Percentiles rank a stretch among this genome's conserved stretches.
Conservation (phyloP, 2,329 filamentous ascomycete species). For the Ascocoryne sarcoides region DNA sequence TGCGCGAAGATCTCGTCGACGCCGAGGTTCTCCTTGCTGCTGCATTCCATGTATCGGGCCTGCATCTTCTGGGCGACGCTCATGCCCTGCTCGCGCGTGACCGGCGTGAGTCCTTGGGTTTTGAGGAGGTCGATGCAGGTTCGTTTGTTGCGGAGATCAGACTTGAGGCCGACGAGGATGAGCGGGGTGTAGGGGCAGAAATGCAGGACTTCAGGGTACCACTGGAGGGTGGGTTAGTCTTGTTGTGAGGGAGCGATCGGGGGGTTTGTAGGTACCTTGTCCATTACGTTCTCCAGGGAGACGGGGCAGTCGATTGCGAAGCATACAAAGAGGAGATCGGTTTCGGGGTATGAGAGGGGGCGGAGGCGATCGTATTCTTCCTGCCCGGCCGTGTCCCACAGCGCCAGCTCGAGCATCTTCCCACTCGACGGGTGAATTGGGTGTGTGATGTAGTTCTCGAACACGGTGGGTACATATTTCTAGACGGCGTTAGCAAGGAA, state of each 20-base stretch:
- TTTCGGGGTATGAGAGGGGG: constrained; percentile 95
- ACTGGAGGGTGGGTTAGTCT: constrained; percentile 45
- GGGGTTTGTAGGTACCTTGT: constrained; percentile 70
- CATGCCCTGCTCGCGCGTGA: constrained; percentile 83
- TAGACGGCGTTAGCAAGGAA: neutral
- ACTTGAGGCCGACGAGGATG: constrained; percentile 92
- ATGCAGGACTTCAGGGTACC: constrained; percentile 98
- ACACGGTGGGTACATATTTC: constrained; percentile 99
- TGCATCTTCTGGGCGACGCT: constrained; percentile 88
- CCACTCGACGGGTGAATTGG: constrained; percentile 79
- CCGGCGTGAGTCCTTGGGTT: constrained; percentile 91
- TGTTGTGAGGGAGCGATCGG: no score
- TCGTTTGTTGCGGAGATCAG: constrained; percentile 88
- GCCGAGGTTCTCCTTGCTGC: constrained; percentile 91
- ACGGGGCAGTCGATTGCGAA: constrained; percentile 99
- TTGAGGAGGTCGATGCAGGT: constrained; percentile 98
- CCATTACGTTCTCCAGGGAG: constrained; percentile 95
- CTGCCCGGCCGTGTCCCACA: constrained; percentile 98
- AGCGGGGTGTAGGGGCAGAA: constrained; percentile 97
- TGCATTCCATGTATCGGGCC: constrained; percentile 95
- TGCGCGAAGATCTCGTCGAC: constrained; percentile 94
- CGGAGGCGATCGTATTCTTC: constrained; percentile 97
- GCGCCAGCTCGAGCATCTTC: constrained; percentile 90
- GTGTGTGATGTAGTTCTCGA: constrained; percentile 99
- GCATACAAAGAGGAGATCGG: constrained; percentile 95